Evolutionary conservation across 225 moss, liverwort and hornwort species (phyloP), one percentile per base, ranked within the genome.

Genomic region (Straminergon stramineum): DNA sequence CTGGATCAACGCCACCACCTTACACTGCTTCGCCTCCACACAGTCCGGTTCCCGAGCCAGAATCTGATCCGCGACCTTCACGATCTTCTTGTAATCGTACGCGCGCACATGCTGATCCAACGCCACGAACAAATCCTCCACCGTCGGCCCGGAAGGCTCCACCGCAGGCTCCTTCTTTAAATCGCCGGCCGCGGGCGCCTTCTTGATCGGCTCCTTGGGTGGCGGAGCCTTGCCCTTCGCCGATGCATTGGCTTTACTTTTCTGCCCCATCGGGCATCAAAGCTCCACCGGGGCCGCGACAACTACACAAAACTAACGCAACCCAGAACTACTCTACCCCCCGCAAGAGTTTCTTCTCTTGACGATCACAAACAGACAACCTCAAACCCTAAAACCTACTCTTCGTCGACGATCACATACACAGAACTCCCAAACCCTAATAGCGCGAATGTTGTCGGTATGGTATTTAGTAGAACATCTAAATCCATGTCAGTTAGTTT

Each of bases 1-100:
- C 79, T 99, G 95, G 81, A 99, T 96, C 76, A 94, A 85, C n/a
- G 99, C 99, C 66, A 96, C 89, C 80, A 97, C 96, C 90, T 99
- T 99, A 87, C 96, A 99, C 89, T 96, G 95, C 85, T 92, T 88
- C 69, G 99, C 99, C 88, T 99, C 99, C 92, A 92, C 94, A 64
- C 96, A 97, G 58, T 94, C 94, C 37, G 95, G 92, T 65, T 94
- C 95, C 91, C 93, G 70, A 58, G 91, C 94, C 88, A 99, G 81
- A 90, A 99, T 97, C 90, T 96, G 97, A 84, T 97, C 97, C 83
- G 97, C 84, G 31, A 96, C 94, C 65, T 95, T 96, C 52, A 96
- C 85, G 48, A 96, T 82, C 86, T 94, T 94, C 90, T 96, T 99
- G 85, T 90, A 96, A 27, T 97, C 96, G 71, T 94, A 89, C 10